Evolutionary conservation across 768 basidiomycete species (phyloP), one percentile per base, ranked within the genome.

Genomic region (Roridomyces roridus): DNA sequence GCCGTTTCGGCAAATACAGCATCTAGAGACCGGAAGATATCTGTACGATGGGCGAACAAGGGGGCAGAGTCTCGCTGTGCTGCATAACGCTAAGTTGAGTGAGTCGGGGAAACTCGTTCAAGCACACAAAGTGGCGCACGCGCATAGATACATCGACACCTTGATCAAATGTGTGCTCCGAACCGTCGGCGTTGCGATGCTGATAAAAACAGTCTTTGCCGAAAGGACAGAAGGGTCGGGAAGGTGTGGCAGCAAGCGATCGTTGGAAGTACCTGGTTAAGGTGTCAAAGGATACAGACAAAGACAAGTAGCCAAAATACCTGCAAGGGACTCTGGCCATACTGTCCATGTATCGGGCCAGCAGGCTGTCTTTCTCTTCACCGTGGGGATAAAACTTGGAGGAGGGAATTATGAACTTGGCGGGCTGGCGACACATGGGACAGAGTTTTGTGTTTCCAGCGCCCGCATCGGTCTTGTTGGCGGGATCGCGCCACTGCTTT

Each of bases 171-270:
- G 81, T 63, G 60, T 84, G 77, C 0, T 77, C 76, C 9, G 88
- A 83, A 11, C 91, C 91, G 61, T 92, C 91, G 0, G 74, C 71
- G 23, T 87, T 86, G 45, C 74, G 62, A 66, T 94, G 91, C 63
- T 84, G 80, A 67, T 92, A 94, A 68, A 94, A 91, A 67, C 91
- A 94, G 55, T 93, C 91, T 44, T 77, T 77, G 39, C 91, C 91
- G 62, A 90, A 94, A 0, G 89, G 91, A 70, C 91, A 94, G 49
- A 81, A 80, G 0, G 86, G 85, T 43, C 74, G 76, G 15, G 65
- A 64, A 8, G 70, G 66, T 47, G 70, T 65, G 41, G 71, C 69
- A 8, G 70, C 68, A 35, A 74, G 74, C 4, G 88, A 85, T 39
- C 75, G 68, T 55, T 81, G 74, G 68, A 92, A 92, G 65, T 90